Percentiles rank a stretch among this genome's conserved stretches.
phyloP scores from a whole-genome alignment of 257 asterid species.

The Handroanthus guayacan region DNA sequence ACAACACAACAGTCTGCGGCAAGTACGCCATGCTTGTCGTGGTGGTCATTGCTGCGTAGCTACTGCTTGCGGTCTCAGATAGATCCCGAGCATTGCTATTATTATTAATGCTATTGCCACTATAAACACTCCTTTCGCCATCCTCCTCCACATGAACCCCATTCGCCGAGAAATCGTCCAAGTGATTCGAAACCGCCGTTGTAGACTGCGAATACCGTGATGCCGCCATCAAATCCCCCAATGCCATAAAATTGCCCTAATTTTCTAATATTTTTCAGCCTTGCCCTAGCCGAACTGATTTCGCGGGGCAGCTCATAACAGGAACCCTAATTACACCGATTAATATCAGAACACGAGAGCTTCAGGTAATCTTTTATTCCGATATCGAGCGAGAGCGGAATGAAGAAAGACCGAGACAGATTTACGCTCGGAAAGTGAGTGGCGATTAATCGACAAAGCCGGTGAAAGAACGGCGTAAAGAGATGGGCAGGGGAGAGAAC shows the following conservation, averaged over 20 bases:
- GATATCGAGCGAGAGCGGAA: slow-evolving; percentile 18
- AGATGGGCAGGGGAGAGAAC: slow-evolving; percentile 41
- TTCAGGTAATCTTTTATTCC: slow-evolving; percentile 33
- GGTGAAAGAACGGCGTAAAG: slow-evolving; percentile 60
- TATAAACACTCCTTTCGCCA: slow-evolving; percentile 59
- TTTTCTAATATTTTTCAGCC: slow-evolving; percentile 49
- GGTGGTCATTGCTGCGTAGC: slow-evolving; percentile 63
- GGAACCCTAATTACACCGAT: slow-evolving; percentile 59
- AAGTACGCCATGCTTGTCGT: slow-evolving; percentile 87
- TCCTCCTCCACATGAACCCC: slow-evolving; percentile 60
- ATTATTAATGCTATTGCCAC: slow-evolving; percentile 40
- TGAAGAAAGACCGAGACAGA: slow-evolving; percentile 32
- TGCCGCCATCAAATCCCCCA: slow-evolving; percentile 97
- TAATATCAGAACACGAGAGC: slow-evolving; percentile 23
- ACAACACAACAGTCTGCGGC: slow-evolving; percentile 86
- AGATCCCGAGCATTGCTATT: slow-evolving; percentile 55
- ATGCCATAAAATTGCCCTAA: slow-evolving; percentile 72
- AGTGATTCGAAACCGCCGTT: slow-evolving; percentile 67
- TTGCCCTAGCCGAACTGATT: slow-evolving; percentile 88
- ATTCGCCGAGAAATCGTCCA: slow-evolving; percentile 62
- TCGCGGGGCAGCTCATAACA: slow-evolving; percentile 69
- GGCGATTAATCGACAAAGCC: slow-evolving; percentile 70
- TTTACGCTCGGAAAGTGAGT: slow-evolving; percentile 38
- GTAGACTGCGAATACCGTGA: slow-evolving; percentile 91
- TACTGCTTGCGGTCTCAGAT: slow-evolving; percentile 70